Base-by-base conservation (phyloP, 2,329 filamentous ascomycete genomes). In the Aspergillus phoenicis region DNA sequence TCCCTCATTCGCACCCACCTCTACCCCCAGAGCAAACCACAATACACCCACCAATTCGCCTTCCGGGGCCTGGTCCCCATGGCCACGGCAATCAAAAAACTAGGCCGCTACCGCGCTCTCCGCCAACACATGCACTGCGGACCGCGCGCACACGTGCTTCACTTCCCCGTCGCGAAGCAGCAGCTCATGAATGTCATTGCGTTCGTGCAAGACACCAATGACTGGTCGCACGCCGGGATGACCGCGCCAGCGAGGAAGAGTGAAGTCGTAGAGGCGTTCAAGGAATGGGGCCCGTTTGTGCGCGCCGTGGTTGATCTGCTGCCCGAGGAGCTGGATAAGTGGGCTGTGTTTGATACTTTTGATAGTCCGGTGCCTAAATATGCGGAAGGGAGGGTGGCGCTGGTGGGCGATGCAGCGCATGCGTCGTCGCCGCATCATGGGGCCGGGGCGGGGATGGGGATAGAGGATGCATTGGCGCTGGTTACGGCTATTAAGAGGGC, bases 31-130 rank as follows among this genome's bases (percentile, higher is more conserved):
- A 72, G 81, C 60, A 70, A 79, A 26, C 78, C 86, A 0, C 70
- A 76, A 1, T 89, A 86, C 69, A 82, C 82, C 0, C 77, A 82
- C 33, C 86, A 87, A 63, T 85, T 85, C 72, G 87, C 84, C 36
- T 90, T 87, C 72, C 81, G 88, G 6, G 84, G 84, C 0, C 72
- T 90, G 2, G 78, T 89, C 2, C 84, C 87, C 0, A 89, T 89
- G 80, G 75, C 79, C 1, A 71, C 80, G 15, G 86, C 85, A 0
- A 70, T 77, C 1, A 70, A 76, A 10, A 78, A 79, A 2, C 64
- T 89, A 2, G 83, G 84, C 2, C 70, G 80, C 8, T 74, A 84
- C 41, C 74, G 82, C 39, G 81, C 83, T 0, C 67, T 71, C 24
- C 85, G 82, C 13, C 73, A 78, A 15, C 82, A 83, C 69, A 84